A percentile compares a stretch with the other conserved stretches of the same genome.
phyloP scores from a whole-genome alignment of 2,329 filamentous ascomycete species.

The Cladorrhinum sp. region DNA sequence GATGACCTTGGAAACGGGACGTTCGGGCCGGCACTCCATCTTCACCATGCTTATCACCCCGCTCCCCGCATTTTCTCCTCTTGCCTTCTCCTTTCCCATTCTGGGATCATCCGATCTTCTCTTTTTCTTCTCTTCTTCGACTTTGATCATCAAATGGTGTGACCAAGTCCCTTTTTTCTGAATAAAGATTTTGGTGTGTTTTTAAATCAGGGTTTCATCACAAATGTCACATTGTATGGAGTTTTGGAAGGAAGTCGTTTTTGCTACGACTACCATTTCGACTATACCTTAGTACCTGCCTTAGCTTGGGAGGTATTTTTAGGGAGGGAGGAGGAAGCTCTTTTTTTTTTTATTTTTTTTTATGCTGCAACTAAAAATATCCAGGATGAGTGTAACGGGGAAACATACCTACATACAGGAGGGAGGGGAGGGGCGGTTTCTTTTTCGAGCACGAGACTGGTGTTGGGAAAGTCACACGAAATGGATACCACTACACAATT shows the following conservation, averaged over 20 bases:
- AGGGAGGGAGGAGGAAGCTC: background rate
- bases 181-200: background rate
- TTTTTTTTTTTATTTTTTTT: background rate
- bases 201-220: background rate
- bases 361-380: background rate
- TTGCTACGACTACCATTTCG: background rate
- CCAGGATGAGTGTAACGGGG: background rate
- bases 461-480: background rate
- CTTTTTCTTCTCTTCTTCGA: conserved; percentile 4
- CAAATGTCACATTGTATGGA: background rate
- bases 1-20: conserved; percentile 18
- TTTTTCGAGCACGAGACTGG: background rate
- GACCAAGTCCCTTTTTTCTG: background rate
- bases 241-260: background rate
- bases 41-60: conserved; percentile 11
- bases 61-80: conserved; percentile 24
- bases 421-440: background rate
- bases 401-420: background rate
- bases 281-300: background rate
- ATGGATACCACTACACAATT: background rate
- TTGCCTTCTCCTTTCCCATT: conserved; percentile 11
- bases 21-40: conserved; percentile 19
- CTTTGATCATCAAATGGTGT: conserved; percentile 5
- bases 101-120: conserved; percentile 15
- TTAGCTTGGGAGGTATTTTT: background rate